phyloP scores from a whole-genome alignment of 768 basidiomycete genomes.

The Phaeotremella fagi region DNA sequence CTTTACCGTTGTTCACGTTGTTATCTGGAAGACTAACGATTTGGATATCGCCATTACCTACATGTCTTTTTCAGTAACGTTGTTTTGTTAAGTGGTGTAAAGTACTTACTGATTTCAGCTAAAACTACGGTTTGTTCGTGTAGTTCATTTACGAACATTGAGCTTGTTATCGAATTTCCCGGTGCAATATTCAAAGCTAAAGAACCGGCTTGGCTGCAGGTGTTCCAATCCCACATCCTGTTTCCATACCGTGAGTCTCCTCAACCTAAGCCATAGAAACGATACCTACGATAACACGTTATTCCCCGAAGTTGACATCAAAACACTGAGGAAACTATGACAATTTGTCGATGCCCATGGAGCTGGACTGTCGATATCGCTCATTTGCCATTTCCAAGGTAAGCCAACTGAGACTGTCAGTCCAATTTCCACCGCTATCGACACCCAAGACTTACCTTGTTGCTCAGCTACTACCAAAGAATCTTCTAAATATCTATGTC shows the following conservation, averaged over 20 bases:
- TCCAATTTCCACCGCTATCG: not conserved
- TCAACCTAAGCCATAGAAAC: not conserved
- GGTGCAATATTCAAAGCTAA: slow-evolving; percentile 22
- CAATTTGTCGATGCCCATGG: slow-evolving; percentile 26
- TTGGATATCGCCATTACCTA: slow-evolving; percentile 38
- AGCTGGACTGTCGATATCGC: slow-evolving; percentile 29
- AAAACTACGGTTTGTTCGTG: slow-evolving; percentile 29
- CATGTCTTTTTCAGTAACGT: too few species aligned
- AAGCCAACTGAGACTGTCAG: slow-evolving; percentile 20
- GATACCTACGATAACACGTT: slow-evolving; percentile 21
- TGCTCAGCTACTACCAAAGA: slow-evolving; percentile 37
- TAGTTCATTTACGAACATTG: slow-evolving; percentile 40
- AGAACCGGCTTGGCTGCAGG: slow-evolving; percentile 19
- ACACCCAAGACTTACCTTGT: slow-evolving; percentile 24
- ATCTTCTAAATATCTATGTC: slow-evolving; percentile 37
- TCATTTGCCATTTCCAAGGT: slow-evolving; percentile 38
- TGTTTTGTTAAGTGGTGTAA: too few species aligned
- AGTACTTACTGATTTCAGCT: slow-evolving; percentile 33
- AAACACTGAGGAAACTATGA: slow-evolving; percentile 28
- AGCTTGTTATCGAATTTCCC: slow-evolving; percentile 16
- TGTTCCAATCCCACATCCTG: slow-evolving; percentile 36
- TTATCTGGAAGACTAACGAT: slow-evolving; percentile 25
- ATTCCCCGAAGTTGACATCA: slow-evolving; percentile 26
- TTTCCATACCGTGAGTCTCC: not conserved
- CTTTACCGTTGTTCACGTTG: slow-evolving; percentile 17